Base-by-base conservation (phyloP, 441 rosid species). In the Populus hybrid region DNA sequence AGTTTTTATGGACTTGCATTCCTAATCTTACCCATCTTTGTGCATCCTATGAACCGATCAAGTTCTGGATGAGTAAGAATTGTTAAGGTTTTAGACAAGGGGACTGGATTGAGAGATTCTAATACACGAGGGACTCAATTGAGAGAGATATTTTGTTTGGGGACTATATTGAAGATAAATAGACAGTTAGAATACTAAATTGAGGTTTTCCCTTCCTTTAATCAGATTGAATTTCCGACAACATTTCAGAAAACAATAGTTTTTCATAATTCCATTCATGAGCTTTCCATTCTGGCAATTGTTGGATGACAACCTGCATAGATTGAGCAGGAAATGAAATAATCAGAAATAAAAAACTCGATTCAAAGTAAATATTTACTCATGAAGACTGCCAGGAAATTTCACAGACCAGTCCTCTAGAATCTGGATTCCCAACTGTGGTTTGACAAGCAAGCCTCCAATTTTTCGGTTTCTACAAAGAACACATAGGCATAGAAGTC, bases 381-480 rank as follows among this genome's bases (percentile, higher is more conserved):
- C 0, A 36, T 24, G 35, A 28, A 4, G n/a, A 6, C 6, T 34
- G 63, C 34, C 10, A 30, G 74, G 66, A 72, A 78, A 73, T 73
- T 46, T 61, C 67, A 73, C 91, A 77, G 76, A 92, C 97, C 95
- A 90, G 53, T 46, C 98, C 98, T 7, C 79, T 88, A 18, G 97
- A 94, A 71, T 90, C 93, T 76, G 91, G 89, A 76, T 75, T 77
- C 14, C 97, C 98, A 67, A 93, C 98, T 19, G 82, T 84, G n/a
- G 93, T 91, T 83, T 93, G 97, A 79, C 97, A 94, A 23, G 98
- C 98, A 30, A 91, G 86, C 82, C 98, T 91, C 92, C 90, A 94
- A 46, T 87, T 90, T 82, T 89, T 94, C 12, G 97, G 97, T 84
- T 91, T 90, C 98, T 92, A 84, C 82, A 18, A 59, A 80, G 53